Percentiles rank a stretch among this genome's conserved stretches.
phyloP scores from a whole-genome alignment of 768 basidiomycete genomes.

The Goffeauzyma gilvescens region DNA sequence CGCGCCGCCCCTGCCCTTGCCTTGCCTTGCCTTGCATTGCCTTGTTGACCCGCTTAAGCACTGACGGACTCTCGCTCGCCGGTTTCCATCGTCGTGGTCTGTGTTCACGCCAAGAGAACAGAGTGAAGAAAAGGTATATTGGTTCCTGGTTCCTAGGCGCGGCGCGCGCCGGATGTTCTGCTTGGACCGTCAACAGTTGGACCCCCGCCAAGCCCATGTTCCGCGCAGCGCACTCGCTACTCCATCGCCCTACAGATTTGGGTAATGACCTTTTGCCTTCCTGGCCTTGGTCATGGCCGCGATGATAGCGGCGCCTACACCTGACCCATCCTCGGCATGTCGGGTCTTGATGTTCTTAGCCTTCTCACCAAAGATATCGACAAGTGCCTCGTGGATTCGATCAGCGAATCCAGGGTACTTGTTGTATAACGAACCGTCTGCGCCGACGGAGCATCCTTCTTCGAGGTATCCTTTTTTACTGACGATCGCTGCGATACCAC shows the following conservation, averaged over 20 bases:
- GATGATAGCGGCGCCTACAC: constrained; percentile 91
- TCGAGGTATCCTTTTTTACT: constrained; percentile 86
- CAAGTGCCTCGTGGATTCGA: constrained; percentile 73
- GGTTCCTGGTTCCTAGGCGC: too few species aligned
- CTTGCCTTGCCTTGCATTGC: too few species aligned
- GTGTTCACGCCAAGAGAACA: too few species aligned
- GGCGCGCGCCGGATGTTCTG: too few species aligned
- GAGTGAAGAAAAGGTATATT: too few species aligned
- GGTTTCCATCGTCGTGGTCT: too few species aligned
- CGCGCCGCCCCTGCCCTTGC: too few species aligned
- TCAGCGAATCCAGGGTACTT: constrained; percentile 96
- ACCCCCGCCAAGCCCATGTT: too few species aligned
- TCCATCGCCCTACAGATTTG: constrained; percentile 32
- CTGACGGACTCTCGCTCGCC: too few species aligned
- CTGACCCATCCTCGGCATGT: constrained; percentile 78
- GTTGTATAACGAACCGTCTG: constrained; percentile 89
- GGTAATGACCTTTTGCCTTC: constrained; percentile 42
- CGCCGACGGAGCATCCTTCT: constrained; percentile 50
- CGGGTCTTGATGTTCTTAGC: constrained; percentile 63
- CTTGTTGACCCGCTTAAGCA: too few species aligned
- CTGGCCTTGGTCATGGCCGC: constrained; percentile 84
- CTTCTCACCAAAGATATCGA: constrained; percentile 91
- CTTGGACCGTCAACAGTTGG: too few species aligned
- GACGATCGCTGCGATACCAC: constrained; percentile 91
- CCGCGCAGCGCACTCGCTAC: too few species aligned